Base-by-base conservation (phyloP, 306 rosid genomes). In the Rosa multiflora region DNA sequence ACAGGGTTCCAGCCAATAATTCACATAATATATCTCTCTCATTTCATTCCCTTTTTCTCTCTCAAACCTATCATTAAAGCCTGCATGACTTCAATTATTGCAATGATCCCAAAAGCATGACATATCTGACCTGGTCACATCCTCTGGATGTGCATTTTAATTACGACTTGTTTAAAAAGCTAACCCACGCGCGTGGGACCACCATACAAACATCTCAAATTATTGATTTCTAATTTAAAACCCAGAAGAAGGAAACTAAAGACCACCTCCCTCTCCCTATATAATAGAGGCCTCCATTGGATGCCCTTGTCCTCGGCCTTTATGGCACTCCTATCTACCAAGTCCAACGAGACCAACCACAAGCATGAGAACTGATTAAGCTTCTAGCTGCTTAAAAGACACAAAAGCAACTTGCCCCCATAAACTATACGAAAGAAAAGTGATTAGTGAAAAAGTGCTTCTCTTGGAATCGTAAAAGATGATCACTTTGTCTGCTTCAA, bases 81-180 rank as follows among this genome's bases (percentile, higher is more conserved):
- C 88, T 91, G 96, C 97, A 90, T 91, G 87, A 83, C 81, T 92
- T 92, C 99, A 92, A 93, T 95, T 72, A 92, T 91, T 91, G 97
- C 94, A 88, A 89, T 86, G 89, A 95, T 95, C 97, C 93, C 90
- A 90, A 88, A 86, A 91, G 89, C 91, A 88, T 89, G 90, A 86
- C 94, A 95, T 81, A 77, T 87, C 93, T 85, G 85, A 87, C 93
- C 91, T 79, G 80, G 71, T 85, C 87, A 78, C 85, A 82, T 83
- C 85, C 78, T 70, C 85, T 84, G 12, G 69, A 85, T 81, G 74
- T 79, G 69, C 69, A 42, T 70, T 86, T 86, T 78, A 82, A 82
- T 75, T 81, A 74, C 87, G 17, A 83, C 81, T 85, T 81, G 81
- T 72, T 77, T 81, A 26, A 10, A 83, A 87, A 87, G 79, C 80